phyloP scores from a whole-genome alignment of 1,284 basidiomycete genomes.

The Naganishia cerealis region DNA sequence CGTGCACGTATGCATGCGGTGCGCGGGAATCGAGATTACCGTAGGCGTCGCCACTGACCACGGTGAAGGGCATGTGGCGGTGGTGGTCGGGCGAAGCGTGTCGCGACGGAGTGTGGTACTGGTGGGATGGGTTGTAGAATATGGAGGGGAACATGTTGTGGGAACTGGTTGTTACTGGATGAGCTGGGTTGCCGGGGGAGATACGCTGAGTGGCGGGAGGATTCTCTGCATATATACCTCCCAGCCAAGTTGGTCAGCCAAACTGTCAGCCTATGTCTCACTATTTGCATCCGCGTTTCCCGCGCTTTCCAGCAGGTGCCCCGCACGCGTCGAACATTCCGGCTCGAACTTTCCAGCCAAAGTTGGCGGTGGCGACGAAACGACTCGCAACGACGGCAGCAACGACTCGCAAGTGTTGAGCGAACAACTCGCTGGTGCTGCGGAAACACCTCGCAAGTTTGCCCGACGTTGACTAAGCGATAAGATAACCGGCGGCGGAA shows the following conservation, averaged over 20 bases:
- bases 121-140: slow-evolving; percentile 13
- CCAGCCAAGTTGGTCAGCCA: not conserved
- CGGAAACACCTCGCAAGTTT: too few species aligned
- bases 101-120: slow-evolving; percentile 15
- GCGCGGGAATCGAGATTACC: not conserved
- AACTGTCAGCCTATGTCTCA: slow-evolving; percentile 18
- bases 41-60: not conserved
- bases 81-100: slow-evolving; percentile 5
- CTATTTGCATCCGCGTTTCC: slow-evolving; percentile 19
- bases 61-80: not conserved
- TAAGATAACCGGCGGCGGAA: not conserved
- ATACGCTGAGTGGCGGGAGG: too few species aligned
- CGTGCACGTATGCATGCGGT: slow-evolving; percentile 6
- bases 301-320: slow-evolving; percentile 22
- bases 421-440: too few species aligned
- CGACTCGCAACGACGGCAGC: not conserved
- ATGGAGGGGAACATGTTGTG: not conserved
- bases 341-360: not conserved
- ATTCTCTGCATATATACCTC: not conserved
- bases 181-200: too few species aligned
- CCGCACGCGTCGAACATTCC: not conserved
- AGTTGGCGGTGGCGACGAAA: not conserved
- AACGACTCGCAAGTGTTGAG: not conserved
- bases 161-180: too few species aligned
- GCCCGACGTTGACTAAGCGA: too few species aligned